Evolutionary conservation across 148 eudicot genomes (phyloP), one percentile per base, ranked within the genome.

Genomic region (Selenicereus undatus): DNA sequence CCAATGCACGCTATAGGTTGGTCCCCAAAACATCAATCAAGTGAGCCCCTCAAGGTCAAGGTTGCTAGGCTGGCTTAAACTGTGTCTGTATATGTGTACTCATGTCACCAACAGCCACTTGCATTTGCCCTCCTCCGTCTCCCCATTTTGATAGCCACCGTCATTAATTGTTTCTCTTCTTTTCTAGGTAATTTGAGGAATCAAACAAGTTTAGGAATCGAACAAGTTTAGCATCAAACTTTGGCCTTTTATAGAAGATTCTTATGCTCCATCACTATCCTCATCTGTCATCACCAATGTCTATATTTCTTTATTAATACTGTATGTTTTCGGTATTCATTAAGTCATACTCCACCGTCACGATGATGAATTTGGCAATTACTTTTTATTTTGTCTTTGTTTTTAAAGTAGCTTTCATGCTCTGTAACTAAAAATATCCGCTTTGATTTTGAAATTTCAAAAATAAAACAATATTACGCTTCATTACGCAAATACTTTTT

Each of bases 71-170:
- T 64, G 68, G 26, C 68, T 64, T n/a, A 1, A 20, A 64, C 12
- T 24, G 26, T 22, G 10, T 26, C 12, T 24, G 26, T 22, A 2
- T 26, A 7, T 24, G 29, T 64, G 8, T 64, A 1, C 27, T 8
- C 68, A 64, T 64, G 68, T 64, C 68, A n/a, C 68, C 68, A 64
- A 8, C 68, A 64, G 5, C 68, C 68, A 64, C 68, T 64, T 64
- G 68, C 68, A 22, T 64, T 9, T 64, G 68, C 68, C 68, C 29
- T 64, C 68, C n/a, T 24, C 68, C 68, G 1, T 24, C 3, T 24
- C 2, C 68, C 68, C 3, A 64, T 64, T 64, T 64, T 5, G 27
- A 64, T 64, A 64, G 22, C 26, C 29, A 64, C 68, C 29, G n/a
- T 64, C 68, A 22, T 64, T 64, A 22, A 64, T 14, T 56, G 6